These are phyloP conservation scores for Plantago rigida DNA, from an alignment of 305 asterid genomes.

Conservation along the genomic window DNA sequence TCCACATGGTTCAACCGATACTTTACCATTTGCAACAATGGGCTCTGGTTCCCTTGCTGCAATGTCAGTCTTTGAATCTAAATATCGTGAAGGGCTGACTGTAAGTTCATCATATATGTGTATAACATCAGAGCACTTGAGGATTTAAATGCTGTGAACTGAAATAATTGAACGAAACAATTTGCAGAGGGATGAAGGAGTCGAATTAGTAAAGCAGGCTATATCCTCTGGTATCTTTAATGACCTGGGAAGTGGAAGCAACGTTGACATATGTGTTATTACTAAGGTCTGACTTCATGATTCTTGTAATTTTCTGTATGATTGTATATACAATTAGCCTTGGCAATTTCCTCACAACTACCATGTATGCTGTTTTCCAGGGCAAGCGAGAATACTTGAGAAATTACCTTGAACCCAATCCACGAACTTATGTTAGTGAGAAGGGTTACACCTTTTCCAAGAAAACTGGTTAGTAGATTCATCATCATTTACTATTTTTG, in stretches of 20 bases:
- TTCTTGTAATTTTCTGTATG: slow-evolving; percentile 8
- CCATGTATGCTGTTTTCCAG: slow-evolving; percentile 28
- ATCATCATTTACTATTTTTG: slow-evolving; percentile 4
- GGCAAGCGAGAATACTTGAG: slow-evolving; percentile 70
- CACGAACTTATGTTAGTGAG: slow-evolving; percentile 69
- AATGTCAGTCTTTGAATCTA: slow-evolving; percentile 77
- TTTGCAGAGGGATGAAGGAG: slow-evolving; percentile 76
- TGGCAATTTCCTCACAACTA: too few relatives aligned
- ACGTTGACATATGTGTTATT: slow-evolving; percentile 75
- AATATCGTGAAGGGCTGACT: slow-evolving; percentile 67
- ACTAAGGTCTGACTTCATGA: slow-evolving; percentile 49
- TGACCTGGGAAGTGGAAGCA: slow-evolving; percentile 97
- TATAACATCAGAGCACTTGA: slow-evolving; percentile 14
- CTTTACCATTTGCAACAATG: slow-evolving; percentile 96
- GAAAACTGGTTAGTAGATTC: slow-evolving; percentile 63
- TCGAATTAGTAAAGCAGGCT: slow-evolving; percentile 74
- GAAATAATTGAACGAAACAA: slow-evolving; percentile 11
- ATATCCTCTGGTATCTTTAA: slow-evolving; percentile 84
- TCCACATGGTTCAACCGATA: slow-evolving; percentile 95
- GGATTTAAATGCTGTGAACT: slow-evolving; percentile 18
- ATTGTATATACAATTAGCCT: neutral
- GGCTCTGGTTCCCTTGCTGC: slow-evolving; percentile 99
- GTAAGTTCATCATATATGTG: slow-evolving; percentile 41
- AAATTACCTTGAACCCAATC: slow-evolving; percentile 69
- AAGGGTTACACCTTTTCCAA: slow-evolving; percentile 68